Evolutionary conservation across 768 basidiomycete genomes (phyloP).

Genomic region (Russula emetica): DNA sequence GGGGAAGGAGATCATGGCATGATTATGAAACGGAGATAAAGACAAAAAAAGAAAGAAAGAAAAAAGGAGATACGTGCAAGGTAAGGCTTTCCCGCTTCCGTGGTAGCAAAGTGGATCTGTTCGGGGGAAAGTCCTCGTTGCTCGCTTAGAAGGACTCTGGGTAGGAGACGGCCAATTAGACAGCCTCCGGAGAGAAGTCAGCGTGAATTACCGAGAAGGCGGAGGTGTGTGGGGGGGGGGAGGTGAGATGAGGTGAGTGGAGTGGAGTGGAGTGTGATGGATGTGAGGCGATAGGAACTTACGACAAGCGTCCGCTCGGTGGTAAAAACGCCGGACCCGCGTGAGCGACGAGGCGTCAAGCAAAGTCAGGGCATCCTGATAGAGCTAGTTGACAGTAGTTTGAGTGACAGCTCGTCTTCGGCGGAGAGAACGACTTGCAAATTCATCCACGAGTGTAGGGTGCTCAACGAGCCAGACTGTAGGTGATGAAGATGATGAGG

Average conservation of each 20-base stretch:
- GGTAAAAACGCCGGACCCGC: constrained; percentile 62
- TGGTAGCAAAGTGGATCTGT: constrained; percentile 50
- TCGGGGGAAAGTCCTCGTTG: constrained; percentile 49
- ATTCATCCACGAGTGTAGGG: constrained; percentile 23
- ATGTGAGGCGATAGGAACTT: constrained; percentile 5
- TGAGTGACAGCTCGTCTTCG: not conserved
- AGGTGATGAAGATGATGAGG: not conserved
- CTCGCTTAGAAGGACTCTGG: constrained; percentile 57
- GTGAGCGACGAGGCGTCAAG: constrained; percentile 54
- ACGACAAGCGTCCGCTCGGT: constrained; percentile 75
- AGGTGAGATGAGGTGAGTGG: no score
- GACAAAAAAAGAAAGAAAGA: not conserved
- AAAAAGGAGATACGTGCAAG: constrained; percentile 44
- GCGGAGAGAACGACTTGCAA: constrained; percentile 8
- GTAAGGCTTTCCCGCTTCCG: constrained; percentile 71
- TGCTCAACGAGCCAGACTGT: constrained; percentile 25
- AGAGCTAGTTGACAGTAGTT: constrained; percentile 57
- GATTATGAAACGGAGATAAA: not conserved
- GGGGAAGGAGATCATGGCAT: not conserved
- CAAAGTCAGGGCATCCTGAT: constrained; percentile 51
- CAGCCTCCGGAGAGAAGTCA: constrained; percentile 46
- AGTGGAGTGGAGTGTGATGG: no score
- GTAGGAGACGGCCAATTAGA: constrained; percentile 70
- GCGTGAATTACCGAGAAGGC: not conserved
- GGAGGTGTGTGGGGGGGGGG: not conserved